phyloP scores from a whole-genome alignment of 805 yeast genomes.

The Torulaspora maleeae region DNA sequence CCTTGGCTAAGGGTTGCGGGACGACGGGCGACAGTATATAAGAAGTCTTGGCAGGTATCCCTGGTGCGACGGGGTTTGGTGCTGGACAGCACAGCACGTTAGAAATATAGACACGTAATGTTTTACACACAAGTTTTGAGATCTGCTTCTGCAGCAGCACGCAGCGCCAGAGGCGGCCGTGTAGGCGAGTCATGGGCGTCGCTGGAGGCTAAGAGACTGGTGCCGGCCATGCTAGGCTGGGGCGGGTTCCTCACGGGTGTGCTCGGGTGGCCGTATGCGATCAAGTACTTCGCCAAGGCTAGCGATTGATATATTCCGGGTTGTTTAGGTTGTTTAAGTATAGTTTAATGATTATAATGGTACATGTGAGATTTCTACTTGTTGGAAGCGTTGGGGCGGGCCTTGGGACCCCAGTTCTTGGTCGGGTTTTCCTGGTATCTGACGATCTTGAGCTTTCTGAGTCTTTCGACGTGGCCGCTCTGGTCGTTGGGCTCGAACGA shows the following conservation, averaged over 20 bases:
- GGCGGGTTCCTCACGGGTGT: conserved; percentile 14
- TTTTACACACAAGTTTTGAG: conserved; percentile 22
- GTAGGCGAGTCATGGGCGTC: conserved; percentile 23
- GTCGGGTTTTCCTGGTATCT: conserved; percentile 90
- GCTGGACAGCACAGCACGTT: neutral
- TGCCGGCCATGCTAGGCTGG: conserved; percentile 22
- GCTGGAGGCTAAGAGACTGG: conserved; percentile 26
- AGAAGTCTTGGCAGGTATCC: too few species aligned
- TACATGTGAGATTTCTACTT: neutral
- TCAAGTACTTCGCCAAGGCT: conserved; percentile 3
- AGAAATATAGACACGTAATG: conserved; percentile 11
- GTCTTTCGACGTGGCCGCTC: conserved; percentile 51
- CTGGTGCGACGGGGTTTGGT: neutral
- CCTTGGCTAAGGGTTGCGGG: too few species aligned
- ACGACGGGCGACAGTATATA: too few species aligned
- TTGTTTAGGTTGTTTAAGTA: neutral
- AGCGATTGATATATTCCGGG: neutral
- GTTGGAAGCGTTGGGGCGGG: conserved; percentile 50
- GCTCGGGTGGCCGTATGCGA: conserved; percentile 30
- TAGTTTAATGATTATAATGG: neutral
- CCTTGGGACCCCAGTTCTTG: conserved; percentile 96
- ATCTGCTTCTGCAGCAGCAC: conserved; percentile 16
- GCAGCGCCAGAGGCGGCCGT: conserved; percentile 15
- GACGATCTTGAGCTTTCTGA: conserved; percentile 74
- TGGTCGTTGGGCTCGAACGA: conserved; percentile 60